phyloP scores from a whole-genome alignment of 257 asterid species.

The Solanum medicagineum region DNA sequence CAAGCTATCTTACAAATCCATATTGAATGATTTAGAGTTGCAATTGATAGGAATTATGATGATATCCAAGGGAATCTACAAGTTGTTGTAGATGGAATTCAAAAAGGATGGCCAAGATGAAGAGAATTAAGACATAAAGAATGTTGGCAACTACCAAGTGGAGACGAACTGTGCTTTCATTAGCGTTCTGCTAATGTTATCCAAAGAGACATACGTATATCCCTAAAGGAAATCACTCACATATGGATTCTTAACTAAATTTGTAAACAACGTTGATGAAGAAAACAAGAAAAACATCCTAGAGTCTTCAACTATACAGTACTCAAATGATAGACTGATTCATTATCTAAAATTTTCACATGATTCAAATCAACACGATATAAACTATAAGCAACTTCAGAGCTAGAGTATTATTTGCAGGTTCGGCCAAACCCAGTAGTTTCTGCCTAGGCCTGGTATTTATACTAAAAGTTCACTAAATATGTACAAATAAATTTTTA shows the following conservation, averaged over 20 bases:
- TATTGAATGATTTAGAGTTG: not conserved
- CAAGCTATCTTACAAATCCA: not conserved
- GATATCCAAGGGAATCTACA: not conserved
- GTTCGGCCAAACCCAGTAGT: not conserved
- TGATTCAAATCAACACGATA: not conserved
- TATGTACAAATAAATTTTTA: not conserved
- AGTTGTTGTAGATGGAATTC: not conserved
- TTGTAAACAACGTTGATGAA: not conserved
- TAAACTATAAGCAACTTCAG: not conserved
- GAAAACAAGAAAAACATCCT: not conserved
- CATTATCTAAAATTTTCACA: not conserved
- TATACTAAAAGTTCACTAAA: not conserved
- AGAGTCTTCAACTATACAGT: not conserved
- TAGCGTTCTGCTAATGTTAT: not conserved
- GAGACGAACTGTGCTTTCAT: not conserved
- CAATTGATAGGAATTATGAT: not conserved
- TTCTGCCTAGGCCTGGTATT: not conserved
- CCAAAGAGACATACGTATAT: not conserved
- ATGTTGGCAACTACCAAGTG: not conserved
- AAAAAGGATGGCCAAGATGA: not conserved
- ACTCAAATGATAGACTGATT: not conserved
- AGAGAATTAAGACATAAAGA: not conserved
- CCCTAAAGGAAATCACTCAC: not conserved
- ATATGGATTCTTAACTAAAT: not conserved
- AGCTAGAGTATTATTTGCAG: not conserved